Conservation (phyloP, 306 rosid genomes). For the Sphenostylis stenocarpa region DNA sequence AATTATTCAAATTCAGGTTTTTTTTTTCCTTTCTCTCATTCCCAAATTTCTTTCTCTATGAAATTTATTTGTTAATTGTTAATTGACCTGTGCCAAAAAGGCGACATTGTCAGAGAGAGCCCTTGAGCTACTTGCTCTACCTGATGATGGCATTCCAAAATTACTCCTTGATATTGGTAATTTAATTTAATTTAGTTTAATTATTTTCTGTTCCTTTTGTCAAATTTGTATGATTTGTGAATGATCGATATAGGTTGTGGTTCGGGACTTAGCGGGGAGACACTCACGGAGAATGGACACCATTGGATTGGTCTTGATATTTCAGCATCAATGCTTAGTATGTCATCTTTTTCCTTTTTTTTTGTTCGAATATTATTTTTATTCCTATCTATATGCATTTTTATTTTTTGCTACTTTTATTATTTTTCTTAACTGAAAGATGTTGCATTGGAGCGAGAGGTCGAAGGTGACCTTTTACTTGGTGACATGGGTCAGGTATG, state of each 20-base stretch:
- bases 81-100: not conserved
- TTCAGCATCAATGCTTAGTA: conserved; percentile 94
- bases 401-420: not conserved
- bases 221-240: not conserved
- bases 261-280: conserved; percentile 94
- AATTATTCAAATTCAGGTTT: conserved; percentile 76
- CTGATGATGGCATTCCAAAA: conserved; percentile 73
- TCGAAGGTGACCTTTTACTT: conserved; percentile 86
- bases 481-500: conserved; percentile 97
- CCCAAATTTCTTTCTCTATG: not conserved
- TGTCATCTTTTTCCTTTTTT: not conserved
- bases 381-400: not conserved
- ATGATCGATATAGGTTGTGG: conserved; percentile 67
- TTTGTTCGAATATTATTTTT: not conserved
- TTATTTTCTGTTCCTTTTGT: not conserved
- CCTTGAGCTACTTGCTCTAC: conserved; percentile 78
- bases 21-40: not conserved
- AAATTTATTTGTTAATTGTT: not conserved
- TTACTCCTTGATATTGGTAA: conserved; percentile 87
- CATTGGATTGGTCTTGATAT: conserved; percentile 96
- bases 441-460: conserved; percentile 85
- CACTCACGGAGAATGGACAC: conserved; percentile 72
- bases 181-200: not conserved
- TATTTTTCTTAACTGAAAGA: conserved; percentile 38
- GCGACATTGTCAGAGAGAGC: conserved; percentile 75